These are phyloP conservation scores for Talaromyces sp. DNA, from an alignment of 2,329 filamentous ascomycete genomes.

Conservation along the genomic window DNA sequence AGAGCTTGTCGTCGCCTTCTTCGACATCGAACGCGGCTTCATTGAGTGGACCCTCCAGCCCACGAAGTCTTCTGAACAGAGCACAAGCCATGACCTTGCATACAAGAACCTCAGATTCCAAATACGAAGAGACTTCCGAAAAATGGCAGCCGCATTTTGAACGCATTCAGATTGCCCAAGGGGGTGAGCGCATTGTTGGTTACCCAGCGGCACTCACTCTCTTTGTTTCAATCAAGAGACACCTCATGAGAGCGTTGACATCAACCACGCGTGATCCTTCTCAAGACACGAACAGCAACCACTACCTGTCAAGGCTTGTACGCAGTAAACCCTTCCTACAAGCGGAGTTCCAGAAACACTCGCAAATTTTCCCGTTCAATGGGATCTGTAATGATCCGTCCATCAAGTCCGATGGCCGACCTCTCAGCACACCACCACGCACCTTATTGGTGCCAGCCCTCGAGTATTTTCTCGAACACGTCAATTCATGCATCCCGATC, in stretches of 20 bases:
- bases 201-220: conserved; percentile 6
- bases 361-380: background rate
- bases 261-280: background rate
- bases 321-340: background rate
- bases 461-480: background rate
- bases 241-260: background rate
- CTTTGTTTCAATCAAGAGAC: conserved; percentile 2
- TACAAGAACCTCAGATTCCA: background rate
- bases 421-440: background rate
- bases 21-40: background rate
- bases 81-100: background rate
- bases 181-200: background rate
- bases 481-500: conserved; percentile 3
- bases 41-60: background rate
- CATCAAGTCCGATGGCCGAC: background rate
- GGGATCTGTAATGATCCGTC: background rate
- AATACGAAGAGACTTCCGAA: background rate
- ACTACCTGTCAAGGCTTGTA: background rate
- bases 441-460: background rate
- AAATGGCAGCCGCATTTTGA: conserved; percentile 2
- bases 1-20: background rate
- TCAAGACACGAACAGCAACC: background rate
- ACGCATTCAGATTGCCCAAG: conserved; percentile 4
- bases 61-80: background rate
- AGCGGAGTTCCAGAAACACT: background rate